Evolutionary conservation across 2,329 filamentous ascomycete genomes (phyloP).

Genomic region (Aspergillus jensenii): DNA sequence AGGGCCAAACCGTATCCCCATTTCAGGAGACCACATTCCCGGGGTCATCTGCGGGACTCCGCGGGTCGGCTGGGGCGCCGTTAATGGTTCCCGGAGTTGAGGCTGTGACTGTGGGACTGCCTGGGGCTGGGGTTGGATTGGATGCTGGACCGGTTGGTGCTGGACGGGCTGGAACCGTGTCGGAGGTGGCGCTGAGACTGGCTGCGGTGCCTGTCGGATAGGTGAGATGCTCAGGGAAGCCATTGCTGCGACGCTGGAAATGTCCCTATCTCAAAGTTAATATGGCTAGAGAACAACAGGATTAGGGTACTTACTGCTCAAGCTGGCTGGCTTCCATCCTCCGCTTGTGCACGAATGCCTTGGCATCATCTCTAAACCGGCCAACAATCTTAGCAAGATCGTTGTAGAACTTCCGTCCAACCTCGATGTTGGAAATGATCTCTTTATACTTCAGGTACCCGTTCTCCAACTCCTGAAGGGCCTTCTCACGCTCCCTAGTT

Average conservation of each 20-base stretch:
- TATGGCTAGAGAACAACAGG: not conserved
- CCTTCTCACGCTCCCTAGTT: slow-evolving; percentile 75
- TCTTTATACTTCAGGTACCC: slow-evolving; percentile 97
- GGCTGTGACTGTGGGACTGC: slow-evolving; percentile 32
- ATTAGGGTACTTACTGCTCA: slow-evolving; percentile 61
- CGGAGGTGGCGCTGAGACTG: slow-evolving; percentile 40
- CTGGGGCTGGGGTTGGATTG: slow-evolving; percentile 5
- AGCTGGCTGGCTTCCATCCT: slow-evolving; percentile 76
- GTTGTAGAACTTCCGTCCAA: slow-evolving; percentile 94
- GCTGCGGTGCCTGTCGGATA: slow-evolving; percentile 38
- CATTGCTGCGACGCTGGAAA: slow-evolving; percentile 57
- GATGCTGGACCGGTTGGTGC: slow-evolving; percentile 27
- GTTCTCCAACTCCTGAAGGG: slow-evolving; percentile 82
- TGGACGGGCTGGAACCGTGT: slow-evolving; percentile 21
- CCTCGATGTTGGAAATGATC: slow-evolving; percentile 86
- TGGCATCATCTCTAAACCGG: slow-evolving; percentile 77
- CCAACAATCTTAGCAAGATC: slow-evolving; percentile 86
- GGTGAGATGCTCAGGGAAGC: slow-evolving; percentile 53
- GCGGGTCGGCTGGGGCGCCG: slow-evolving; percentile 51
- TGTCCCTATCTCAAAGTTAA: slow-evolving; percentile 45
- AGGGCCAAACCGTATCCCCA: slow-evolving; percentile 73
- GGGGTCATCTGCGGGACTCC: slow-evolving; percentile 44
- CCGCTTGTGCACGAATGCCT: slow-evolving; percentile 75
- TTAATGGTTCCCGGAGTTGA: slow-evolving; percentile 34
- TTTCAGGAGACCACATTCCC: slow-evolving; percentile 74